Base-by-base conservation (phyloP, 1,139 yeast species). In the Nematodospora anomalae region DNA sequence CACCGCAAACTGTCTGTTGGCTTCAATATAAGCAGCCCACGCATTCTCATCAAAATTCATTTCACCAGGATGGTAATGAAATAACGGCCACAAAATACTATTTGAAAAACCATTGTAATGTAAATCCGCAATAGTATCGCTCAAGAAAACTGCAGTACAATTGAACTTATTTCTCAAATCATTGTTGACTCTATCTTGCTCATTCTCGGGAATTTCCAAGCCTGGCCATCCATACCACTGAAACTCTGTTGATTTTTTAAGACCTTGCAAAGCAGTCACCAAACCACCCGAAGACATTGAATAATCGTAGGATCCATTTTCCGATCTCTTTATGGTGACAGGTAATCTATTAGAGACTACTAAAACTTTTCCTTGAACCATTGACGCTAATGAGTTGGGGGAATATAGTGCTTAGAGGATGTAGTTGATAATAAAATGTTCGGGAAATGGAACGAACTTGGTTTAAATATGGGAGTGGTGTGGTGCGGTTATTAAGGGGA, bases 211-310 rank as follows among this genome's bases (percentile, higher is more conserved):
- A 6, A 94, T 73, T 52, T 89, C 96, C 53, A 89, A 66, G 1
- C 96, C 77, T 1, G 97, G 96, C 99, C 99, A 94, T 13, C 99
- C 99, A 51, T 87, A 80, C 99, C 99, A 94, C 57, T 87, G 94
- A 63, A 92, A 92, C 43, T 85, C 83, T 10, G 92, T 82, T 9
- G 83, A 67, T 52, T 87, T 86, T 59, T 88, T 87, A 39, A 94
- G 67, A 1, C 98, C 97, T 52, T 90, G 95, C 29, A 94, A 67
- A 0, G 97, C 98, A 1, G 97, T 88, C 22, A 94, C 98, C 36
- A 94, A 74, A 1, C 99, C 99, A 12, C 99, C 99, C 3, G 96
- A 86, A 9, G 97, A 89, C 97, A 92, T 87, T 36, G 81, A 67
- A 53, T 82, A 82, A 38, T 75, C 76, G 49, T 84, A 85, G 32